Base-by-base conservation (phyloP, 768 basidiomycete genomes). In the Pleurotus ostreatus region DNA sequence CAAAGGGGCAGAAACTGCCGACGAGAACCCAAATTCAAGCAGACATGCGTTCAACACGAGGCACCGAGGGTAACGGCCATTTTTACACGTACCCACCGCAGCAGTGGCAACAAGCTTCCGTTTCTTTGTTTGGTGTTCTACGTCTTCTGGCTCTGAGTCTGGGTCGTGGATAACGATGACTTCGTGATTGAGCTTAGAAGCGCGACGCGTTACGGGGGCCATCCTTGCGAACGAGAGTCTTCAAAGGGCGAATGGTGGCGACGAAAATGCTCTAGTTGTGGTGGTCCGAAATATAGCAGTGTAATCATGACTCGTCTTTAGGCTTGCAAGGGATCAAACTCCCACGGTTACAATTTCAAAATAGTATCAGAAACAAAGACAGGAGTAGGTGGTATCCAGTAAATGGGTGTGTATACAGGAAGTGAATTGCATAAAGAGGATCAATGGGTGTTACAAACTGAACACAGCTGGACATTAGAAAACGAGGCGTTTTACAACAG, bases 11-110 rank as follows among this genome's bases (percentile, higher is more conserved):
- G 25, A 48, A 46, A 30, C 46, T 30, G n/a, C 26, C 38, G 34
- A 43, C 30, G 11, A 23, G 20, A 40, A 56, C 12, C 11, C 46
- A 26, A 56, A 47, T 40, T 25, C 23, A 23, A 57, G 53, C 46
- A 56, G 60, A 43, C 26, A 52, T 57, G 48, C 55, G 57, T 46
- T 44, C 37, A 48, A 49, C n/a, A 62, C 57, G 55, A 54, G 55
- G 20, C 43, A 41, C 45, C 11, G 40, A 54, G 57, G 55, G 55
- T 56, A 56, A 38, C 39, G 47, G 41, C 46, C 39, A 46, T 34
- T 55, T 40, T 51, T 47, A 39, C 55, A 67, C 71, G 58, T 63
- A 70, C 70, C 64, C 41, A 44, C 41, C 9, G 41, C 41, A 44
- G 41, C 13, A 44, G 41, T 44, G n/a, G 2, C 20, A n/a, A n/a